Conservation (phyloP, 2,329 filamentous ascomycete genomes). For the Monilinia aucupariae region DNA sequence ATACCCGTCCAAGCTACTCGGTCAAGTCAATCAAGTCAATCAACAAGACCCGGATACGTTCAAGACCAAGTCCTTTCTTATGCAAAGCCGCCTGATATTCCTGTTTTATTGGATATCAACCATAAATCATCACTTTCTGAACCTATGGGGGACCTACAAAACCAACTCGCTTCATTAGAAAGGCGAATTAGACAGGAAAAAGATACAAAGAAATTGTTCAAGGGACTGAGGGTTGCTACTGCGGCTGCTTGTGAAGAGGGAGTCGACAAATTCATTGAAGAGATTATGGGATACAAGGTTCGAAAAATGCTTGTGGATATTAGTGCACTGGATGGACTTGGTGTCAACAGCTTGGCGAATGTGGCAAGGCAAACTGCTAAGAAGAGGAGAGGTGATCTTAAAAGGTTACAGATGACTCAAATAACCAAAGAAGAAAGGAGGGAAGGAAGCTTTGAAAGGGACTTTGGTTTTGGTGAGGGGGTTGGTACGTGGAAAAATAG, state of each 20-base stretch:
- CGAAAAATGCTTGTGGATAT: conserved; percentile 52
- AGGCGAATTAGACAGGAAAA: background rate
- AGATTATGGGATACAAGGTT: conserved; percentile 48
- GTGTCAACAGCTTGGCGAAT: conserved; percentile 25
- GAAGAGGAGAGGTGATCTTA: conserved; percentile 22
- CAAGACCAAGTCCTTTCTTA: conserved; percentile 4
- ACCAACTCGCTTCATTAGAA: conserved; percentile 3
- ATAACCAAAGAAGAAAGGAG: background rate
- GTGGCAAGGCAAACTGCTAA: conserved; percentile 28
- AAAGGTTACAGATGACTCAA: background rate
- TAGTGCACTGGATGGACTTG: conserved; percentile 45
- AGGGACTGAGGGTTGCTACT: conserved; percentile 50
- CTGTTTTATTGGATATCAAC: background rate
- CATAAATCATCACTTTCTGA: background rate
- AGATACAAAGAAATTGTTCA: conserved; percentile 43
- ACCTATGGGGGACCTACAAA: background rate
- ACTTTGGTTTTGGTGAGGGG: background rate
- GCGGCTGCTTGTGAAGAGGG: conserved; percentile 51
- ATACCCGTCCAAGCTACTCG: background rate
- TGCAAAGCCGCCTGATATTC: background rate
- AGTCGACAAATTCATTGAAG: conserved; percentile 48
- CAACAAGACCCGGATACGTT: conserved; percentile 4
- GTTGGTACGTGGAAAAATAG: background rate
- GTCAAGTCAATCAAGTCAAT: conserved; percentile 2
- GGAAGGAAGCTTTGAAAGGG: background rate